phyloP scores from a whole-genome alignment of 345 rosid genomes.

The Brassica cretica region DNA sequence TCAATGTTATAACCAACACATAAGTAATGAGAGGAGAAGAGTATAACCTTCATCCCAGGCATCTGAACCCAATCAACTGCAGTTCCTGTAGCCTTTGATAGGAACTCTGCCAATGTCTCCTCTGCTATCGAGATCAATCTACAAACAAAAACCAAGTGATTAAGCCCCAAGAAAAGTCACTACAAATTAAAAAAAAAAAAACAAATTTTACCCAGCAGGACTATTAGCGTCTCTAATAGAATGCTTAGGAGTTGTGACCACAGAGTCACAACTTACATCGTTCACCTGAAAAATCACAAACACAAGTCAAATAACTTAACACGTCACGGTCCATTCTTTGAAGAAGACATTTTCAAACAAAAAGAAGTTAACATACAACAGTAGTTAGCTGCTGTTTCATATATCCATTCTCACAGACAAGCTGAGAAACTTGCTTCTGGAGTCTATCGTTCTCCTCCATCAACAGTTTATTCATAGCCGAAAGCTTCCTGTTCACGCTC shows the following conservation, averaged over 20 bases:
- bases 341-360: neutral
- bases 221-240: constrained; percentile 89
- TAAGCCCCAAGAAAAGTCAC: neutral
- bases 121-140: constrained; percentile 98
- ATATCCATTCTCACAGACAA: constrained; percentile 87
- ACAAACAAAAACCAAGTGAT: constrained; percentile 21
- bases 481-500: constrained; percentile 82
- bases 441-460: constrained; percentile 99
- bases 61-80: constrained; percentile 99
- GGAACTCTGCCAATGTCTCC: constrained; percentile 99
- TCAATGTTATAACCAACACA: neutral
- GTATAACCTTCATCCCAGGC: constrained; percentile 99
- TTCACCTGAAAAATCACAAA: constrained; percentile 41
- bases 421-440: constrained; percentile 99
- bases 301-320: neutral
- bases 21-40: neutral
- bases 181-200: neutral
- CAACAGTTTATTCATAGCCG: constrained; percentile 95
- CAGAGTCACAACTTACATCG: constrained; percentile 94
- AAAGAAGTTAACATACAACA: constrained; percentile 37
- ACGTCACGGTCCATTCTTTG: neutral
- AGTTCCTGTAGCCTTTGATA: constrained; percentile 99
- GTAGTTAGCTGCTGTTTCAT: constrained; percentile 90
- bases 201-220: constrained; percentile 78
- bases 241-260: constrained; percentile 84